phyloP scores from a whole-genome alignment of 2,329 filamentous ascomycete genomes.

The Exophiala phaeomuriformis region DNA sequence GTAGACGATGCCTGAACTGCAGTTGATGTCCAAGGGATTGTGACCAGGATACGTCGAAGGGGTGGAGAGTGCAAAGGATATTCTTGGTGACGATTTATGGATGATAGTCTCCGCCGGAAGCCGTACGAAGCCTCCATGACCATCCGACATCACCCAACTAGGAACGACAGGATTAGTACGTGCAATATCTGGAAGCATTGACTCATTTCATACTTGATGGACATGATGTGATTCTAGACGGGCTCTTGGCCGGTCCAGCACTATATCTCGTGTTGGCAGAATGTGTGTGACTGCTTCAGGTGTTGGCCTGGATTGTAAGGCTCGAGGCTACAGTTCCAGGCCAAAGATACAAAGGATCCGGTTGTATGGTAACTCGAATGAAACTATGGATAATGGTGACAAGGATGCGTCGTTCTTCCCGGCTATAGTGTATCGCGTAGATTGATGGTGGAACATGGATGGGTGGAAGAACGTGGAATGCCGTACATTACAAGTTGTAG shows the following conservation, averaged over 20 bases:
- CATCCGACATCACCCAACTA: slow-evolving; percentile 90
- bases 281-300: background rate
- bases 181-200: background rate
- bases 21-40: slow-evolving; percentile 61
- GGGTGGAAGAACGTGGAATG: too few species aligned
- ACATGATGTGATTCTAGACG: background rate
- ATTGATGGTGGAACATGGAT: too few species aligned
- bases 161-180: background rate
- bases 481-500: too few species aligned
- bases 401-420: too few species aligned
- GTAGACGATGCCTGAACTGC: slow-evolving; percentile 66
- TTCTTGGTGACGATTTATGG: slow-evolving; percentile 71
- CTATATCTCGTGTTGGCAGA: background rate
- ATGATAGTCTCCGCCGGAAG: slow-evolving; percentile 77
- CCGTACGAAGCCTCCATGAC: slow-evolving; percentile 65
- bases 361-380: background rate
- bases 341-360: background rate
- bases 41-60: slow-evolving; percentile 58
- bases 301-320: background rate
- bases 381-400: too few species aligned
- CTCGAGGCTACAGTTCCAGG: background rate
- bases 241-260: background rate
- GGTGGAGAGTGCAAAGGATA: slow-evolving; percentile 66
- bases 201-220: background rate
- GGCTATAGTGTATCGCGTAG: too few species aligned